These are phyloP conservation scores for Calonectria pauciramosa DNA, from an alignment of 2,329 filamentous ascomycete species.

Conservation along the genomic window DNA sequence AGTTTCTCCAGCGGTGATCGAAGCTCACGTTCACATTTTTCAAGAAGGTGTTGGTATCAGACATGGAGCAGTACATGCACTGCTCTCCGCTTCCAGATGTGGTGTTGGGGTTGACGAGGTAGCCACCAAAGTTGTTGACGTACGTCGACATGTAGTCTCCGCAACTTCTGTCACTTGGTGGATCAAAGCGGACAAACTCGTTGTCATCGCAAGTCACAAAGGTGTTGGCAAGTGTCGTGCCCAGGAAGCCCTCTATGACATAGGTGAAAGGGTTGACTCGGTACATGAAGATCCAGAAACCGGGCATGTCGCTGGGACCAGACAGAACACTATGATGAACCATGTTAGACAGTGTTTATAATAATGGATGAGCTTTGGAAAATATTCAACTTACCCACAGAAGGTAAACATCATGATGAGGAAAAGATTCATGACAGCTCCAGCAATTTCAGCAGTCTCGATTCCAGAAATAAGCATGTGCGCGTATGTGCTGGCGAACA, in stretches of 20 bases:
- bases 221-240: conserved; percentile 73
- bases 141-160: conserved; percentile 65
- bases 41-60: conserved; percentile 56
- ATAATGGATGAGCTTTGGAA: not conserved
- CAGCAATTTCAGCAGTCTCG: conserved; percentile 72
- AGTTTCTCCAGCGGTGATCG: conserved; percentile 67
- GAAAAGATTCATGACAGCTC: conserved; percentile 73
- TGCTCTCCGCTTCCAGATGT: conserved; percentile 50
- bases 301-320: conserved; percentile 70
- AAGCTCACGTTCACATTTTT: conserved; percentile 59
- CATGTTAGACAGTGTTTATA: not conserved
- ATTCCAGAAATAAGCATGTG: conserved; percentile 75
- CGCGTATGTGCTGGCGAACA: conserved; percentile 77
- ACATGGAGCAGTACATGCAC: conserved; percentile 56
- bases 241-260: conserved; percentile 75
- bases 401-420: conserved; percentile 75
- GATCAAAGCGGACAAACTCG: conserved; percentile 74
- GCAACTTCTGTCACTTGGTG: conserved; percentile 67
- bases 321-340: conserved; percentile 68
- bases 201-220: conserved; percentile 71
- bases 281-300: conserved; percentile 86
- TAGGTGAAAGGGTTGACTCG: conserved; percentile 82
- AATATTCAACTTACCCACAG: conserved; percentile 68
- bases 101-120: conserved; percentile 46
- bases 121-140: conserved; percentile 60